Evolutionary conservation across 2,329 filamentous ascomycete species (phyloP).

Genomic region (Conoideocrella luteorostrata): DNA sequence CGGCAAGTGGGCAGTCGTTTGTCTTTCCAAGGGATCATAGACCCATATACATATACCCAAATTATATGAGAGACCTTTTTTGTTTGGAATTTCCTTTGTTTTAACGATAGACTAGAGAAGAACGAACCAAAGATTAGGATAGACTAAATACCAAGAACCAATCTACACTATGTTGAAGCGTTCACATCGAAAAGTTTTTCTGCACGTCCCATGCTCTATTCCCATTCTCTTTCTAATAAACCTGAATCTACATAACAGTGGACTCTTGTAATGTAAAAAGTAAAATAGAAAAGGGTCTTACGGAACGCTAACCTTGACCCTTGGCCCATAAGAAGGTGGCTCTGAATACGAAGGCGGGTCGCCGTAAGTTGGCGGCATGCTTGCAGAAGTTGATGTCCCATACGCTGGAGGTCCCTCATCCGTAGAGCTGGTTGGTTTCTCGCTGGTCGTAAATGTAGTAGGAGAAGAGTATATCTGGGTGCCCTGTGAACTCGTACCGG

Average conservation of each 20-base stretch:
- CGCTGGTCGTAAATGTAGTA: conserved; percentile 3
- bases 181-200: no score
- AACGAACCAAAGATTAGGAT: neutral
- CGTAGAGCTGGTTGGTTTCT: neutral
- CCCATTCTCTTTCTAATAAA: no score
- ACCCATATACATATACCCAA: neutral
- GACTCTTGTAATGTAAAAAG: no score
- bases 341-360: conserved; percentile 5
- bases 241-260: no score
- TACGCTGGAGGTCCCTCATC: neutral
- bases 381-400: neutral
- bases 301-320: neutral
- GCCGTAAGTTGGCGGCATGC: conserved; percentile 1
- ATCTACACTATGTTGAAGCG: no score
- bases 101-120: conserved; percentile 10
- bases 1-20: conserved; percentile 95
- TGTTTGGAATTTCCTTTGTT: neutral
- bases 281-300: no score
- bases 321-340: conserved; percentile 2
- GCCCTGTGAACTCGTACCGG: neutral
- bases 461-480: neutral
- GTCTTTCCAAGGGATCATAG: conserved; percentile 27
- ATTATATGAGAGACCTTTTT: neutral
- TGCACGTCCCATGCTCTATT: no score
- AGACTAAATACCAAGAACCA: neutral